These are phyloP conservation scores for Plantago elongata DNA, from an alignment of 257 asterid genomes.

Conservation along the genomic window DNA sequence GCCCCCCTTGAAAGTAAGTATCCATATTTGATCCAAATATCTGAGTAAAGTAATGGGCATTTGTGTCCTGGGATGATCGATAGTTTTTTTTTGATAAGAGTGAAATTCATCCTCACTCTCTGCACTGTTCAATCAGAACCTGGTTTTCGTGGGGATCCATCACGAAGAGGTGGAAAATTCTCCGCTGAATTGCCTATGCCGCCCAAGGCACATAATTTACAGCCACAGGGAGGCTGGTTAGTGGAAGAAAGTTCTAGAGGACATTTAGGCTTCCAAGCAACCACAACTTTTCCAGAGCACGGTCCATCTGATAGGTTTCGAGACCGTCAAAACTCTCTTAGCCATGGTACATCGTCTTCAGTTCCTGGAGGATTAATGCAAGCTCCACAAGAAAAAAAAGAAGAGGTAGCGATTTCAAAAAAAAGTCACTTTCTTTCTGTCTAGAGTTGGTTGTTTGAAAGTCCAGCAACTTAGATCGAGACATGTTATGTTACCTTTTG, in stretches of 20 bases:
- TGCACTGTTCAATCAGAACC: slow-evolving; percentile 53
- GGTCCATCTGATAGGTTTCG: slow-evolving; percentile 47
- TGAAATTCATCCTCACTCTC: not conserved
- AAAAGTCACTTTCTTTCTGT: slow-evolving; percentile 1
- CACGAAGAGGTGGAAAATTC: slow-evolving; percentile 56
- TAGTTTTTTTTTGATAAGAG: not conserved
- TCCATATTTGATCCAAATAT: slow-evolving; percentile 3
- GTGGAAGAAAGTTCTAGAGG: slow-evolving; percentile 54
- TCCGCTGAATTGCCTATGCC: slow-evolving; percentile 57
- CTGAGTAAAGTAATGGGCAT: slow-evolving; percentile 8
- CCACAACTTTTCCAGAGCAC: slow-evolving; percentile 37
- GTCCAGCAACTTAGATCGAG: slow-evolving; percentile 14
- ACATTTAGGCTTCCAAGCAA: slow-evolving; percentile 31
- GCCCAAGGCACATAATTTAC: slow-evolving; percentile 42
- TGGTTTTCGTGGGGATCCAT: slow-evolving; percentile 78
- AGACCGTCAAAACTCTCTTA: slow-evolving; percentile 41
- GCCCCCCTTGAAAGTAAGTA: slow-evolving; percentile 69
- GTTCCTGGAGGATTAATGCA: slow-evolving; percentile 36
- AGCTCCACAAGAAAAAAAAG: slow-evolving; percentile 44
- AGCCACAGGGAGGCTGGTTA: slow-evolving; percentile 67
- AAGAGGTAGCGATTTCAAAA: slow-evolving; percentile 57
- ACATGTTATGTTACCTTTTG: slow-evolving; percentile 17
- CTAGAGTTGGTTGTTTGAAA: slow-evolving; percentile 1
- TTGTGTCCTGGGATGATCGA: no score
- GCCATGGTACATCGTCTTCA: slow-evolving; percentile 37